These are phyloP conservation scores for Annulohypoxylon truncatum DNA, from an alignment of 2,329 filamentous ascomycete species.

Conservation along the genomic window DNA sequence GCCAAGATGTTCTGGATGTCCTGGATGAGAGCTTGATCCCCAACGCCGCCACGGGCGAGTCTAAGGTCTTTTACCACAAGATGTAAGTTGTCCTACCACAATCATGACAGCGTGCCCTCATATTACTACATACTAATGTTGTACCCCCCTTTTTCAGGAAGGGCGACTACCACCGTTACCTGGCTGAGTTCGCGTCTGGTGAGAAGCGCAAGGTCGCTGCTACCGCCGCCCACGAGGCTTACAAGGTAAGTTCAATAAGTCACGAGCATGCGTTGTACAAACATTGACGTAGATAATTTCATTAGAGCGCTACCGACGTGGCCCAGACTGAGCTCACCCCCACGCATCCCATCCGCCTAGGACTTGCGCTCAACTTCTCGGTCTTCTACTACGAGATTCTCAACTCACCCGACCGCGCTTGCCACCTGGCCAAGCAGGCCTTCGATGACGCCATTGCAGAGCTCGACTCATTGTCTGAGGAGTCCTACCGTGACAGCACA, in stretches of 20 bases:
- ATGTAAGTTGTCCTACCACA: constrained; percentile 74
- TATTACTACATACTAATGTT: constrained; percentile 25
- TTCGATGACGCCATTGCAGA: constrained; percentile 99
- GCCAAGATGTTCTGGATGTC: constrained; percentile 96
- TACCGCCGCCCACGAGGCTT: constrained; percentile 90
- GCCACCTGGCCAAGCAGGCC: constrained; percentile 98
- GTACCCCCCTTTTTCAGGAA: constrained; percentile 70
- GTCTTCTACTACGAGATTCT: constrained; percentile 99
- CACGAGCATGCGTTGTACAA: neutral
- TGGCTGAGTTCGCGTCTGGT: constrained; percentile 91
- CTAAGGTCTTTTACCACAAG: constrained; percentile 99
- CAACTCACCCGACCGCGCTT: constrained; percentile 96
- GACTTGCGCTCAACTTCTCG: constrained; percentile 98
- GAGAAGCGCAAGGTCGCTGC: constrained; percentile 93
- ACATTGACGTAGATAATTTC: constrained; percentile 41
- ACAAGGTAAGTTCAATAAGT: constrained; percentile 78
- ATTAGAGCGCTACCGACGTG: constrained; percentile 93
- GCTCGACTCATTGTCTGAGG: constrained; percentile 96
- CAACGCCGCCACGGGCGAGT: constrained; percentile 95
- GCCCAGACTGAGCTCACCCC: constrained; percentile 97
- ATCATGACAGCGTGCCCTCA: neutral
- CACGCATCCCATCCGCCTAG: constrained; percentile 97
- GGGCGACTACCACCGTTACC: constrained; percentile 96
- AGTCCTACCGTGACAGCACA: constrained; percentile 98
- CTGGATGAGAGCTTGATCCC: constrained; percentile 93